These are phyloP conservation scores for Albifimbria verrucaria DNA, from an alignment of 2,329 filamentous ascomycete genomes.

Conservation along the genomic window DNA sequence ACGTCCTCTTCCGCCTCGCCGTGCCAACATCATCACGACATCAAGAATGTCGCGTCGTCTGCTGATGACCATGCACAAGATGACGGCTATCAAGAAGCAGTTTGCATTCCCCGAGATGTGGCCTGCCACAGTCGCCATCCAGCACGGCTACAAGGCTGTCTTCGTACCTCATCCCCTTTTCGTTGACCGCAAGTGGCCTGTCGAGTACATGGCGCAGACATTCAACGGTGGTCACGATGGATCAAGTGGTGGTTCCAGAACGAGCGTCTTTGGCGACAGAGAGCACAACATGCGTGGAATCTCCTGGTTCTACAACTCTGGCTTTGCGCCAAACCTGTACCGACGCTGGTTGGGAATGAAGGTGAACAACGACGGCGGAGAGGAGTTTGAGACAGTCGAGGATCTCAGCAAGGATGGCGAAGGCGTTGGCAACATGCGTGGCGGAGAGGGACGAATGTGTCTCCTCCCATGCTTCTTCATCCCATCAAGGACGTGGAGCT, in stretches of 20 bases:
- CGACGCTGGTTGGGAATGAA: conserved; percentile 80
- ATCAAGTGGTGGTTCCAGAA: conserved; percentile 68
- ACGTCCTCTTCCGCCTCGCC: conserved; percentile 62
- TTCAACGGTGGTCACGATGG: conserved; percentile 80
- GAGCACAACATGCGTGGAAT: conserved; percentile 87
- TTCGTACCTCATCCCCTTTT: conserved; percentile 88
- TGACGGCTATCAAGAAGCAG: conserved; percentile 80
- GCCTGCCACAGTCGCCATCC: conserved; percentile 81
- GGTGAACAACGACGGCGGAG: conserved; percentile 75
- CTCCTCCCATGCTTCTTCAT: conserved; percentile 87
- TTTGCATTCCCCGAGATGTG: conserved; percentile 97
- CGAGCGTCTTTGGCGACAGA: conserved; percentile 74
- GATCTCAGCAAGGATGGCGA: conserved; percentile 49
- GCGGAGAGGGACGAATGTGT: conserved; percentile 84
- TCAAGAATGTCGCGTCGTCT: conserved; percentile 78
- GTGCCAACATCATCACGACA: conserved; percentile 85
- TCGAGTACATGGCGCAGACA: conserved; percentile 69
- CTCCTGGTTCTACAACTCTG: conserved; percentile 89
- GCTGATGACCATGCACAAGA: conserved; percentile 82
- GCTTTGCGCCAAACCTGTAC: conserved; percentile 79
- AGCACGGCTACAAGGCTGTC: conserved; percentile 91
- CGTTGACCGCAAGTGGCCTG: conserved; percentile 83
- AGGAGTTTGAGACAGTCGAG: conserved; percentile 65
- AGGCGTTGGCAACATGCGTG: conserved; percentile 51
- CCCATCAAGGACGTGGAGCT: conserved; percentile 76